Evolutionary conservation across 768 basidiomycete species (phyloP).

Genomic region (Leccinum olivaceopallidum): DNA sequence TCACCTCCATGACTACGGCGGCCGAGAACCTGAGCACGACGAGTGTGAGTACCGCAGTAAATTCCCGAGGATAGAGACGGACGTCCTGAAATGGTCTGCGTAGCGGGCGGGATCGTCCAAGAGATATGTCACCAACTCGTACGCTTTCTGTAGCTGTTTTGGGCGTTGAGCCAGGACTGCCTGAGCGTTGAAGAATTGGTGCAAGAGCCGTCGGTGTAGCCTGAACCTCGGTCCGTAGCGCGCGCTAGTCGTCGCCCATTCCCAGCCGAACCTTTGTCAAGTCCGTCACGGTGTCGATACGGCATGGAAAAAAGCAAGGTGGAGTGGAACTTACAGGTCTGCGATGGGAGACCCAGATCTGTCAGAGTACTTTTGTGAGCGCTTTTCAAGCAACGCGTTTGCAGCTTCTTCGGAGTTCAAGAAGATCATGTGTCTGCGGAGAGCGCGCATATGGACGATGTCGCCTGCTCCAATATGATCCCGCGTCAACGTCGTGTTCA

Average conservation of each 20-base stretch:
- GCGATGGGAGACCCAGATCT: slow-evolving; percentile 4
- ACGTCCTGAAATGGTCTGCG: slow-evolving; percentile 14
- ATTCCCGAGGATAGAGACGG: neutral
- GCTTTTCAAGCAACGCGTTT: slow-evolving; percentile 51
- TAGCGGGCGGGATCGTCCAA: slow-evolving; percentile 12
- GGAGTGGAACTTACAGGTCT: slow-evolving; percentile 8
- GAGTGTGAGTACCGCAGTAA: neutral
- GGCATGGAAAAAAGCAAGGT: neutral
- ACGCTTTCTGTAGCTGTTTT: slow-evolving; percentile 15
- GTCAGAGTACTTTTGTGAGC: slow-evolving; percentile 50
- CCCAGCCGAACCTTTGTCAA: slow-evolving; percentile 20
- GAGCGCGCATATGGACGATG: slow-evolving; percentile 21
- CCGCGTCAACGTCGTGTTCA: neutral
- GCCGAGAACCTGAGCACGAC: neutral
- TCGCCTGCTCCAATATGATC: neutral
- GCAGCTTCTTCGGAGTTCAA: slow-evolving; percentile 48
- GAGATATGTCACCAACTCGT: slow-evolving; percentile 10
- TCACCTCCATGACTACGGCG: slow-evolving; percentile 1
- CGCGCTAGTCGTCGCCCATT: slow-evolving; percentile 13
- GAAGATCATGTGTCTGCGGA: slow-evolving; percentile 49
- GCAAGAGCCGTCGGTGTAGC: slow-evolving; percentile 22
- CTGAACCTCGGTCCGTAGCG: slow-evolving; percentile 27
- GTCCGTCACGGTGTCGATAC: neutral
- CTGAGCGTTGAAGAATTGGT: slow-evolving; percentile 19
- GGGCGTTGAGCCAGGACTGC: slow-evolving; percentile 14